Evolutionary conservation across 2,329 filamentous ascomycete genomes (phyloP), one percentile per base, ranked within the genome.

Genomic region (Apiospora rasikravindrae): DNA sequence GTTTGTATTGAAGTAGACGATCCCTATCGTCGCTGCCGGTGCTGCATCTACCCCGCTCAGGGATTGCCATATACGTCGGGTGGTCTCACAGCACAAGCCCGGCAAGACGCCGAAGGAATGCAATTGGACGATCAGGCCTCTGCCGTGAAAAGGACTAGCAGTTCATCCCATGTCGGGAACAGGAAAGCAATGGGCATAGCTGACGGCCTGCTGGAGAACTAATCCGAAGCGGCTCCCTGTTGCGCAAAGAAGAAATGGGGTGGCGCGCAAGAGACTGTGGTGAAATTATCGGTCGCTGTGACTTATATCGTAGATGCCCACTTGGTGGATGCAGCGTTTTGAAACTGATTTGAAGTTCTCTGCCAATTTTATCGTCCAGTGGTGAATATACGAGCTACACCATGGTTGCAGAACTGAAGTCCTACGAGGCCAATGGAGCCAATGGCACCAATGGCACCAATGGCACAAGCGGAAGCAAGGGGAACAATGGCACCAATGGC

Each of bases 391-490:
- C 57, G 19, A 40, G 57, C 57, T 64, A n/a, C 19, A 40, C 57
- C 33, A 64, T 64, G 57, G 8, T 33, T 40, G 33, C 57, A 40
- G 57, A 37, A 40, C 29, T 64, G 57, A 37, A 40, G 1, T 40
- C 57, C 57, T 64, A 64, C 57, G 57, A 40, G 19, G 33, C 33
- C 57, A 40, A 40, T 64, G 33, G 19, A 8, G 22, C 53, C 53
- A 37, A 61, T 57, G 51, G 51, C 0, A 57, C 51, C 51, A 75
- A 76, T 45, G 67, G 42, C 26, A 57, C 73, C n/a, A 73, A 73
- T 33, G 75, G 72, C 2, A 61, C 71, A 22, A 67, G 69, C 49
- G 73, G 64, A 22, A 53, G 53, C 69, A 76, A 26, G 76, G 73
- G 4, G 16, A 67, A 22, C 14, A 67, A 67, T 45, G 66, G 40